Base-by-base conservation (phyloP, 768 basidiomycete genomes). In the Auricularia sp. region DNA sequence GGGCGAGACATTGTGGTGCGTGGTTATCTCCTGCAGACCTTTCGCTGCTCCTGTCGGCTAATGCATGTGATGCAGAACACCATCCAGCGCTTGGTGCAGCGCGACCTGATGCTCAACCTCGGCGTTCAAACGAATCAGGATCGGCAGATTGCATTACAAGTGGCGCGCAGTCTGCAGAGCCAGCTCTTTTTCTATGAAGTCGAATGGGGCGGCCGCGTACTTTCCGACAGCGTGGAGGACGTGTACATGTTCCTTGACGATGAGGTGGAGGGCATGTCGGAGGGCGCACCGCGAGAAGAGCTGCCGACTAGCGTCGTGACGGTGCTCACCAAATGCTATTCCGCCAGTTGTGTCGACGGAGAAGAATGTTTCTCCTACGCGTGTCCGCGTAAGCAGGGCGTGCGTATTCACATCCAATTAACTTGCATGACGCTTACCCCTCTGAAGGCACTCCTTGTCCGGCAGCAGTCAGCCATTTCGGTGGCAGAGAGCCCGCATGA, bases 381-480 rank as follows among this genome's bases (percentile, higher is more conserved):
- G 21, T 79, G 77, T 64, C 90, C 90, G 18, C 80, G 85, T 67
- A 83, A 80, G 75, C 89, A 88, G 66, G 62, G 63, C 61, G 81
- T 73, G 11, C 59, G 21, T 39, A 29, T 24, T 16, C 11, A 29
- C 21, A 59, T 34, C 13, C 39, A 42, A 8, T 14, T 5, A 42
- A 18, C 29, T 24, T 21, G 14, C 18, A 36, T 64, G 35, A 4
- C 58, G 56, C 18, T 33, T 16, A 47, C 58, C 18, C 6, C 18
- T 29, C 18, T 59, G 4, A 10, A 59, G 56, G 56, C 56, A 5
- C 14, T 35, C 16, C 56, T 59, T 29, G 14, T 59, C 11, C 18
- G 56, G 13, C 56, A 59, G 29, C 56, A 59, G 34, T 59, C 56
- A 6, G 14, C 34, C 7, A 33, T 24, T 5, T 59, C 56, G 16